Evolutionary conservation across 331 rosid genomes (phyloP).

Genomic region (Malus hybrid): DNA sequence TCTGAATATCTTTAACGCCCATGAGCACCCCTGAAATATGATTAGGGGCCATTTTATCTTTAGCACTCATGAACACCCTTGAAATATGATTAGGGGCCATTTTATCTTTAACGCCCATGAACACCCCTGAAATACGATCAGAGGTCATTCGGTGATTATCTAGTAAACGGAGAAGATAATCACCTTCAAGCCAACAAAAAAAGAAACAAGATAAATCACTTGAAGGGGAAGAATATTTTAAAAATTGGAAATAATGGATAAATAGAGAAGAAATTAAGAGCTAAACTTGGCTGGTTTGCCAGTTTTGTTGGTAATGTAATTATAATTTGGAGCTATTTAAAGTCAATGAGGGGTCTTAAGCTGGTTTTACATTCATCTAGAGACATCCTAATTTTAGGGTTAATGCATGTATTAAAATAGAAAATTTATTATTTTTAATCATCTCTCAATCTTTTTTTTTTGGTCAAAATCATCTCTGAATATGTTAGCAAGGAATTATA

Average conservation of each 20-base stretch:
- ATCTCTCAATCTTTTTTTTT: background rate
- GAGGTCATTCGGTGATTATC: background rate
- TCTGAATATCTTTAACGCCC: constrained; percentile 52
- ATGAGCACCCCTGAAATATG: constrained; percentile 15
- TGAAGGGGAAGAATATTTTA: background rate
- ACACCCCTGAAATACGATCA: background rate
- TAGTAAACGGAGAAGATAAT: constrained; percentile 8
- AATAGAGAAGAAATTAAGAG: background rate
- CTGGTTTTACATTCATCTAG: background rate
- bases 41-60: constrained; percentile 18
- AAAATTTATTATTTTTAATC: constrained; percentile 28
- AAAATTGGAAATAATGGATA: background rate
- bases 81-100: background rate
- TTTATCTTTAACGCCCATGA: constrained; percentile 45
- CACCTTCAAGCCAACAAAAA: background rate
- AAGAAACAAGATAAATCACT: constrained; percentile 1
- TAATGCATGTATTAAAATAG: constrained; percentile 15
- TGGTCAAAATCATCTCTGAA: background rate
- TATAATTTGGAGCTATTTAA: constrained; percentile 4
- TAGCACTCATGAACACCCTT: constrained; percentile 29
- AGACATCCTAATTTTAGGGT: background rate
- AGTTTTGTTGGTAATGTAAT: background rate
- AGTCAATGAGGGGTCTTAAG: constrained; percentile 15
- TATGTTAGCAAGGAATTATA: constrained; percentile 21
- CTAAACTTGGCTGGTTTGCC: background rate